Evolutionary conservation across 2,329 filamentous ascomycete genomes (phyloP).

Genomic region (Ophiostoma ulmi): DNA sequence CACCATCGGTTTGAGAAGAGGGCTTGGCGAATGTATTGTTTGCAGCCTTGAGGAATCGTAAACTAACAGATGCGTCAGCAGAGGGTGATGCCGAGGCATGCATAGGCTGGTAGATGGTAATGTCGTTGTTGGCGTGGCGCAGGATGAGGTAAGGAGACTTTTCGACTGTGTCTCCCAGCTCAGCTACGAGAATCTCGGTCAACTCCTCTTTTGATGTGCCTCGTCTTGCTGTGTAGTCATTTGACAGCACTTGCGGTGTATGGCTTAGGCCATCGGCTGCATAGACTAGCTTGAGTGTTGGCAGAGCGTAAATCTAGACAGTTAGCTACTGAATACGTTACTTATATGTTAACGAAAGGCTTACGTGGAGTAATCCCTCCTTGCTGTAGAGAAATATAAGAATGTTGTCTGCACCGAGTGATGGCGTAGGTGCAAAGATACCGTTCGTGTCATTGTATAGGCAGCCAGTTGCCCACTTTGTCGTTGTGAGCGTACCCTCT

Average conservation of each 20-base stretch:
- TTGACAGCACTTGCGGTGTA: constrained; percentile 68
- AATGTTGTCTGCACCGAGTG: constrained; percentile 43
- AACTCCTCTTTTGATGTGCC: constrained; percentile 67
- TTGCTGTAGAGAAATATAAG: constrained; percentile 73
- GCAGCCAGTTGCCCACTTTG: constrained; percentile 77
- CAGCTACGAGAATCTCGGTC: constrained; percentile 74
- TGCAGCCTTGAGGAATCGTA: constrained; percentile 20
- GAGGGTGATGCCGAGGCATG: constrained; percentile 27
- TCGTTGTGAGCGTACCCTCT: constrained; percentile 51
- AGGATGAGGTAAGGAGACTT: constrained; percentile 75
- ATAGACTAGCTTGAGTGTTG: constrained; percentile 68
- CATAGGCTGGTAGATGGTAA: constrained; percentile 83
- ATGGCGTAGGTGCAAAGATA: constrained; percentile 45
- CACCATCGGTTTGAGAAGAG: constrained; percentile 36
- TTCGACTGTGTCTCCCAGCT: constrained; percentile 70
- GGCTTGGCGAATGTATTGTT: constrained; percentile 52
- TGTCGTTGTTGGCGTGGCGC: constrained; percentile 72
- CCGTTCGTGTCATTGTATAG: constrained; percentile 66
- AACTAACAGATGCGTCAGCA: background rate
- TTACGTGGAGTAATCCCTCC: constrained; percentile 67
- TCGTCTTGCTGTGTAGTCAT: constrained; percentile 64
- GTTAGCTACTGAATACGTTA: background rate
- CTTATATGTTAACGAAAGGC: background rate
- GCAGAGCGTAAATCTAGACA: constrained; percentile 62
- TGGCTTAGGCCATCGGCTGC: constrained; percentile 71